A percentile compares a stretch with the other conserved stretches of the same genome.
phyloP scores from a whole-genome alignment of 164 flowering plant species.

The Vitis cinerea region DNA sequence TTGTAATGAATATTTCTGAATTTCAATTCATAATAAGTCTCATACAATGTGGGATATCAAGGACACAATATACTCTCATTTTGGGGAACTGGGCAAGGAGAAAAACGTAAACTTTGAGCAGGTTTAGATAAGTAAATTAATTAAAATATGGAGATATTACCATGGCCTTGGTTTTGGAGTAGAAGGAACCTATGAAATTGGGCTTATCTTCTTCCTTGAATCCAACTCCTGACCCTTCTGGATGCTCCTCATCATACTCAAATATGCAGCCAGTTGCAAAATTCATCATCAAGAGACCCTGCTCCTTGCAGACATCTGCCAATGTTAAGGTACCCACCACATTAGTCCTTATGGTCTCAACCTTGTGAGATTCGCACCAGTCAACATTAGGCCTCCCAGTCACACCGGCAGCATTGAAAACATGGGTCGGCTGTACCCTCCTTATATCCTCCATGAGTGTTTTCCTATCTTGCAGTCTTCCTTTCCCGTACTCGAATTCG shows the following conservation, averaged over 20 bases:
- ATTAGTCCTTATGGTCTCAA: constrained; percentile 23
- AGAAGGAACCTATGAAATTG: constrained; percentile 22
- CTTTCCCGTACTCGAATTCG: constrained; percentile 16
- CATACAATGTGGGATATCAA: too few relatives aligned
- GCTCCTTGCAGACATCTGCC: constrained; percentile 23
- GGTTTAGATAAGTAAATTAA: too few relatives aligned
- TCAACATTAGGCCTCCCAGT: constrained; percentile 27
- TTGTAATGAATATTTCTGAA: too few relatives aligned
- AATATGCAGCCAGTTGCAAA: constrained; percentile 28
- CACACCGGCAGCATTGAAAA: constrained; percentile 29
- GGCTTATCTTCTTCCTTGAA: constrained; percentile 27
- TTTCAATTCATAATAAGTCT: too few relatives aligned
- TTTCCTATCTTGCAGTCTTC: constrained; percentile 14
- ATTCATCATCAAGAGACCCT: constrained; percentile 20
- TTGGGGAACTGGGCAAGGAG: too few relatives aligned
- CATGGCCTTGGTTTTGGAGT: constrained; percentile 29
- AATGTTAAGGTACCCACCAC: constrained; percentile 24
- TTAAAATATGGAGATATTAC: constrained; percentile 2
- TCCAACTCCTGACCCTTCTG: constrained; percentile 23
- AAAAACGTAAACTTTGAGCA: too few relatives aligned
- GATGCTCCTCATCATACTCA: constrained; percentile 21
- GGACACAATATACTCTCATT: too few relatives aligned
- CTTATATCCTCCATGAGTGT: constrained; percentile 10
- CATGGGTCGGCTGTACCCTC: constrained; percentile 21
- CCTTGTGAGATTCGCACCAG: constrained; percentile 28